A percentile compares a stretch with the other conserved stretches of the same genome.
phyloP scores from a whole-genome alignment of 768 basidiomycete genomes.

The Suillus lakei region DNA sequence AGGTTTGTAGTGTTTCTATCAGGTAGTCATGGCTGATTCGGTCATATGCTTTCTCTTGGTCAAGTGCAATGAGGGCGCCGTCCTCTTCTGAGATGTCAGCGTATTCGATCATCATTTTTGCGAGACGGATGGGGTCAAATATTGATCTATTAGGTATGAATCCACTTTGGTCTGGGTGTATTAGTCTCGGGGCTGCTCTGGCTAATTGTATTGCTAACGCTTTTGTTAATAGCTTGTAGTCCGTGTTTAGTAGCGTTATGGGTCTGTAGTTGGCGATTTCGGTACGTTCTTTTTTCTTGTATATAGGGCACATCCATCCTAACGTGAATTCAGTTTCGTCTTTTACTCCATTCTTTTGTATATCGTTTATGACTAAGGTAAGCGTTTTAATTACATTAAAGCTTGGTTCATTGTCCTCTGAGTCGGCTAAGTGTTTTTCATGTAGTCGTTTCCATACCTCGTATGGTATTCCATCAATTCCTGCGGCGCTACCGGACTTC shows the following conservation, averaged over 20 bases:
- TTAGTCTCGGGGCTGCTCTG: constrained; percentile 12
- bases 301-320: constrained; percentile 44
- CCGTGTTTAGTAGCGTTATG: constrained; percentile 40
- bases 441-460: constrained; percentile 31
- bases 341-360: constrained; percentile 29
- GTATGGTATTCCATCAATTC: constrained; percentile 33
- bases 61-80: constrained; percentile 34
- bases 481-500: constrained; percentile 26
- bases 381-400: constrained; percentile 19
- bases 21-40: constrained; percentile 40
- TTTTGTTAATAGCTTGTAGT: constrained; percentile 40
- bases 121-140: constrained; percentile 36
- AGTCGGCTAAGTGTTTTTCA: not conserved
- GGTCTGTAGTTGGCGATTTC: constrained; percentile 43
- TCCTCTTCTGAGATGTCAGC: constrained; percentile 28
- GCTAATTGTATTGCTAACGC: constrained; percentile 26
- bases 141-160: constrained; percentile 41
- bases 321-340: constrained; percentile 22
- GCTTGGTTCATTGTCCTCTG: too few relatives aligned
- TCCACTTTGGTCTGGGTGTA: constrained; percentile 44
- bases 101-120: constrained; percentile 28
- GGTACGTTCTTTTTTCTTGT: constrained; percentile 42
- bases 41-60: constrained; percentile 48
- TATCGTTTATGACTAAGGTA: too few relatives aligned
- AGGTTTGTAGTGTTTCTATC: constrained; percentile 26